Conservation (phyloP, 495 filamentous ascomycete genomes). For the Trichocladium uniseriatum region DNA sequence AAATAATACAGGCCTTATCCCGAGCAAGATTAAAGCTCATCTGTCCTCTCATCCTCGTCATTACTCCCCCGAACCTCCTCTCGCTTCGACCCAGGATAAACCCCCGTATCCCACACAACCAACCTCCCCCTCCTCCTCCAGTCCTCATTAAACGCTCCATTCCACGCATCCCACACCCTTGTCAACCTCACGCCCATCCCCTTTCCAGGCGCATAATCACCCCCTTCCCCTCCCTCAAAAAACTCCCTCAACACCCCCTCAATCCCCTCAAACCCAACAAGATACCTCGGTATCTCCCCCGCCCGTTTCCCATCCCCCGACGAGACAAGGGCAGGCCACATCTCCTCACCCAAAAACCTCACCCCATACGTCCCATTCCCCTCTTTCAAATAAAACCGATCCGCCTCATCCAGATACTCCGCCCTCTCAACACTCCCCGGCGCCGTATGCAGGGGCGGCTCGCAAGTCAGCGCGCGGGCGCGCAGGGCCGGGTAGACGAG, state of each 20-base stretch:
- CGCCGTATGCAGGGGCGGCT: constrained; percentile 65
- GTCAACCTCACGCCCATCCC: constrained; percentile 36
- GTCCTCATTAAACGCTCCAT: constrained; percentile 82
- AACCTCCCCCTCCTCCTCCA: constrained; percentile 75
- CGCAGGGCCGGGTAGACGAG: constrained; percentile 63
- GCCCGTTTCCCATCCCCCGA: constrained; percentile 18
- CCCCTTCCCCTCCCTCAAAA: constrained; percentile 23
- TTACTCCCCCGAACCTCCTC: background rate
- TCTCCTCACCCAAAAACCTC: constrained; percentile 45
- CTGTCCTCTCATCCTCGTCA: too few relatives aligned
- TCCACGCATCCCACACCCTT: constrained; percentile 64
- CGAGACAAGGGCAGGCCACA: constrained; percentile 25
- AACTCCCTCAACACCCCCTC: too few relatives aligned
- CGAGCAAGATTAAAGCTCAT: too few relatives aligned
- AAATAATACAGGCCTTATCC: too few relatives aligned
- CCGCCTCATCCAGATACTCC: constrained; percentile 72
- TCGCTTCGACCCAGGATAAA: constrained; percentile 18
- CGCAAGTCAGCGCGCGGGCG: constrained; percentile 84
- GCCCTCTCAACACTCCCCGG: constrained; percentile 42
- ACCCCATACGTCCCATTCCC: constrained; percentile 13
- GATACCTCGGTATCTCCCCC: constrained; percentile 42
- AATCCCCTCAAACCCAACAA: constrained; percentile 51
- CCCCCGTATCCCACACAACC: constrained; percentile 60
- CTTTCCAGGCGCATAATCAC: constrained; percentile 37
- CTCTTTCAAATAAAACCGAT: constrained; percentile 61